Conservation (phyloP, 495 filamentous ascomycete species). For the Aspergillus affinis region DNA sequence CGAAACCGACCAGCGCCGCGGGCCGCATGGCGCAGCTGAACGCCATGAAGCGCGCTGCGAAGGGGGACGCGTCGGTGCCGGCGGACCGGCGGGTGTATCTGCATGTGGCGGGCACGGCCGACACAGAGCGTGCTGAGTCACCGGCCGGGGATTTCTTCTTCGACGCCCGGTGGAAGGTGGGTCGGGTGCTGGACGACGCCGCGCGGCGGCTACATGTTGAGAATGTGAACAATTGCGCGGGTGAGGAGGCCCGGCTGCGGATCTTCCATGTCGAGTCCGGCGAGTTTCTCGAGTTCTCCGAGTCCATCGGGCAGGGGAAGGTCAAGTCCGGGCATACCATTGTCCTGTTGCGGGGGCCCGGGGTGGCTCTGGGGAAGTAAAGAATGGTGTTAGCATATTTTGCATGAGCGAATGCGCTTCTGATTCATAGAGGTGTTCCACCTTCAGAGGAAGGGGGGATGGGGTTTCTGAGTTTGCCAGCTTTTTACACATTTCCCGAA, state of each 20-base stretch:
- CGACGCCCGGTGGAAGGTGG: slow-evolving; percentile 81
- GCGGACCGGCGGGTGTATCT: slow-evolving; percentile 81
- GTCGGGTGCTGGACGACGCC: slow-evolving; percentile 82
- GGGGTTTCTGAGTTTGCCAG: too few relatives aligned
- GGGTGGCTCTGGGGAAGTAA: slow-evolving; percentile 50
- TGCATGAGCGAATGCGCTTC: slow-evolving; percentile 1
- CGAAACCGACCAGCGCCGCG: slow-evolving; percentile 58
- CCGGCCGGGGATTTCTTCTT: slow-evolving; percentile 83
- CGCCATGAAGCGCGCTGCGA: slow-evolving; percentile 77
- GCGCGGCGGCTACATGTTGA: slow-evolving; percentile 76
- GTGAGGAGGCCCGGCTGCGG: slow-evolving; percentile 75
- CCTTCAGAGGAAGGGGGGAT: too few relatives aligned
- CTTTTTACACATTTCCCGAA: not conserved
- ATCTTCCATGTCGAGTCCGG: slow-evolving; percentile 94
- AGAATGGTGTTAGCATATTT: slow-evolving; percentile 14
- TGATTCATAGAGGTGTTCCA: not conserved
- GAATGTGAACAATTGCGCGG: slow-evolving; percentile 84
- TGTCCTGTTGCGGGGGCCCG: slow-evolving; percentile 83
- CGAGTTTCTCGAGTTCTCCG: slow-evolving; percentile 77
- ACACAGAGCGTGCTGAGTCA: slow-evolving; percentile 75
- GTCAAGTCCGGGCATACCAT: slow-evolving; percentile 79
- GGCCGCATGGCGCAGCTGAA: slow-evolving; percentile 65
- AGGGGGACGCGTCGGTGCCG: slow-evolving; percentile 80
- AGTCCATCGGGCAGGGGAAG: slow-evolving; percentile 67
- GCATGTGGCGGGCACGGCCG: slow-evolving; percentile 71